Evolutionary conservation across 768 basidiomycete species (phyloP).

Genomic region (Phaeotremella fagi): DNA sequence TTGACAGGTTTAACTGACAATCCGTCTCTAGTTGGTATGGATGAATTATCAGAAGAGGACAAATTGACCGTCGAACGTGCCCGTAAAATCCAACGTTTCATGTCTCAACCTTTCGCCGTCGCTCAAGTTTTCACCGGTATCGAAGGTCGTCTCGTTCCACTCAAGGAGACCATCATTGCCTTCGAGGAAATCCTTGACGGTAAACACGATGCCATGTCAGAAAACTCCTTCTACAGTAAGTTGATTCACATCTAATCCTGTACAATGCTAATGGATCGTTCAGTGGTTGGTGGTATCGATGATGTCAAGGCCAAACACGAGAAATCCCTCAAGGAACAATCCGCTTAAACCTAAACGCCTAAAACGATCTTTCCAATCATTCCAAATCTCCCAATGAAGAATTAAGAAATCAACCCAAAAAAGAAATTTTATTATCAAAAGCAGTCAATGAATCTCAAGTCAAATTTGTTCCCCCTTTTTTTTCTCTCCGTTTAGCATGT

Average conservation of each 20-base stretch:
- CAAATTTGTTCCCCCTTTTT: too few relatives aligned
- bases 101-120: constrained; percentile 99
- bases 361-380: too few relatives aligned
- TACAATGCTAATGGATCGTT: neutral
- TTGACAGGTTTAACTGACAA: constrained; percentile 3
- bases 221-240: constrained; percentile 91
- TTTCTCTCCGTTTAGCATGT: too few relatives aligned
- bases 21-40: constrained; percentile 74
- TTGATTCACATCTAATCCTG: neutral
- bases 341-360: constrained; percentile 30
- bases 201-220: constrained; percentile 79
- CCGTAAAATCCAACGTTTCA: constrained; percentile 97
- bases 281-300: constrained; percentile 75
- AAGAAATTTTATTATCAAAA: too few relatives aligned
- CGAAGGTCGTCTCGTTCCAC: constrained; percentile 91
- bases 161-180: constrained; percentile 68
- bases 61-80: constrained; percentile 97
- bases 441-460: too few relatives aligned
- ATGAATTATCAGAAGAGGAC: constrained; percentile 99
- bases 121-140: constrained; percentile 99
- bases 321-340: constrained; percentile 92
- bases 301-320: constrained; percentile 97
- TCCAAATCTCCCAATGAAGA: too few relatives aligned
- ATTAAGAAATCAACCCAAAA: too few relatives aligned
- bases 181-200: constrained; percentile 98